Evolutionary conservation across 179 eudicot genomes (phyloP).

Genomic region (Pouteria campechiana): DNA sequence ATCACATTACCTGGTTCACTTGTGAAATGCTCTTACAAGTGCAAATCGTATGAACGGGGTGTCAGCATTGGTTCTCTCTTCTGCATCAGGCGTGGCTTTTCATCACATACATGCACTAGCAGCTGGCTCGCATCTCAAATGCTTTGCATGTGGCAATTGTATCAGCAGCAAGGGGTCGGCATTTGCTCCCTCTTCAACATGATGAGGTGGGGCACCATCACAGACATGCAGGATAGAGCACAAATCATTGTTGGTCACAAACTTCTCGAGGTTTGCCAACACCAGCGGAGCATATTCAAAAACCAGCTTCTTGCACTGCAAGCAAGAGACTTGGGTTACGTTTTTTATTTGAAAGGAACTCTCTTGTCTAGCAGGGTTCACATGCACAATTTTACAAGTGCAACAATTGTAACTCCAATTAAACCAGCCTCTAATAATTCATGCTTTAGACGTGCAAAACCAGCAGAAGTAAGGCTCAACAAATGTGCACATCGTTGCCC

Average conservation of each 20-base stretch:
- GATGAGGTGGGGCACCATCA: slow-evolving; percentile 5
- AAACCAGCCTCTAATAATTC: background rate
- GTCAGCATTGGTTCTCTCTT: too few relatives aligned
- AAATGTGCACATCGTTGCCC: background rate
- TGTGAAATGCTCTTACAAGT: too few relatives aligned
- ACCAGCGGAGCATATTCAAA: slow-evolving; percentile 70
- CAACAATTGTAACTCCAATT: background rate
- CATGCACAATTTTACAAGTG: background rate
- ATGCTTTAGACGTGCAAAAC: background rate
- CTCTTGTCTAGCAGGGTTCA: too few relatives aligned
- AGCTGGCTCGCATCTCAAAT: too few relatives aligned
- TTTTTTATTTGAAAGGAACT: background rate
- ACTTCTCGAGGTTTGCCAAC: slow-evolving; percentile 45
- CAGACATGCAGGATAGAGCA: slow-evolving; percentile 71
- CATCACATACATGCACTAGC: too few relatives aligned
- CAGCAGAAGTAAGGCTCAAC: background rate
- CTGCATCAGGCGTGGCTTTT: too few relatives aligned
- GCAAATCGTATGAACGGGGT: too few relatives aligned
- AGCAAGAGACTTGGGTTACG: background rate
- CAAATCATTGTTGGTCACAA: slow-evolving; percentile 46
- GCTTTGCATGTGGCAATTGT: too few relatives aligned
- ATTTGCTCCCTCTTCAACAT: slow-evolving; percentile 3
- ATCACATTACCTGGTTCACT: too few relatives aligned
- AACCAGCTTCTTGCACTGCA: slow-evolving; percentile 76
- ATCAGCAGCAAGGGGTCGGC: slow-evolving; percentile 10